These are phyloP conservation scores for Mycosphaerella sp. DNA, from an alignment of 2,329 filamentous ascomycete genomes.

Conservation along the genomic window DNA sequence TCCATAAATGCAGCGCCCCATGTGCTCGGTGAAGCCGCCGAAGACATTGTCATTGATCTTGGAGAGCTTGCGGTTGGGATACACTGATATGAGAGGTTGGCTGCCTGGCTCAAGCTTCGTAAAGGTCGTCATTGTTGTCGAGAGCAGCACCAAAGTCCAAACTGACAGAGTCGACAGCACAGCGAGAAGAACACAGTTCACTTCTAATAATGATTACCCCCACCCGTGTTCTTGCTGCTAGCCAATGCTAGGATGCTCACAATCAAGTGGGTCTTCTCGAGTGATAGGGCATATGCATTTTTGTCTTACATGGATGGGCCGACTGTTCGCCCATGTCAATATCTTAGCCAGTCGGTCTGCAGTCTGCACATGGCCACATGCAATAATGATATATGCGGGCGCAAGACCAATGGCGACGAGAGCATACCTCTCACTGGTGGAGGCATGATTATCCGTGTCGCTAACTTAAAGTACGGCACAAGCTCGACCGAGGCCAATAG, in stretches of 20 bases:
- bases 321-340: too few species aligned
- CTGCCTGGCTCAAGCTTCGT: constrained; percentile 58
- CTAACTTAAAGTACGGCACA: neutral
- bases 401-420: neutral
- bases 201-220: neutral
- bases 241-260: neutral
- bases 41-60: constrained; percentile 77
- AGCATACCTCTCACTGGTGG: constrained; percentile 2
- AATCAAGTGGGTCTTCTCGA: neutral
- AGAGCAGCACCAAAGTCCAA: neutral
- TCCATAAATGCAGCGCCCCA: constrained; percentile 83
- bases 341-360: too few species aligned
- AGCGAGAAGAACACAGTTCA: neutral
- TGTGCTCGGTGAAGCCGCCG: constrained; percentile 83
- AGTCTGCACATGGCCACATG: too few species aligned
- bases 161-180: neutral
- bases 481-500: constrained; percentile 4
- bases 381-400: too few species aligned
- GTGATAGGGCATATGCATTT: neutral
- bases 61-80: constrained; percentile 58
- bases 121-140: constrained; percentile 57
- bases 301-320: too few species aligned
- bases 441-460: neutral
- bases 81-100: constrained; percentile 58
- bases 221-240: neutral